Conservation (phyloP, 2,329 filamentous ascomycete genomes). For the Diplodia mutila region DNA sequence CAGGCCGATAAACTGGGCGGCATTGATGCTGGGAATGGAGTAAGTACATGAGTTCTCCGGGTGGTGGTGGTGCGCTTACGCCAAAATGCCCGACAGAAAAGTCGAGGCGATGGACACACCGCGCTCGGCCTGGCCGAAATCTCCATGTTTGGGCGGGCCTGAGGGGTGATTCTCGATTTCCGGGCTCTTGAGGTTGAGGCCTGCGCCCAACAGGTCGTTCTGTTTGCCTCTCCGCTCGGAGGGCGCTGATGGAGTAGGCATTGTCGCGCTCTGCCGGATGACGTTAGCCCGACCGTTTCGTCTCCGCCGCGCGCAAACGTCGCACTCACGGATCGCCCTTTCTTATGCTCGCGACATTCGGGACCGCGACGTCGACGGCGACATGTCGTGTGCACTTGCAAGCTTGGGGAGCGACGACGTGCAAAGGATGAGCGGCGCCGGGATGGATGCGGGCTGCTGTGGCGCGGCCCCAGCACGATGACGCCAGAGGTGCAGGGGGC, state of each 20-base stretch:
- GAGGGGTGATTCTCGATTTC: conserved; percentile 48
- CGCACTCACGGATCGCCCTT: not conserved
- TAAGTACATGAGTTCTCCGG: not conserved
- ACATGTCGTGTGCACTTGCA: conserved; percentile 5
- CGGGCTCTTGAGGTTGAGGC: conserved; percentile 48
- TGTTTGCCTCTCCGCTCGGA: conserved; percentile 36
- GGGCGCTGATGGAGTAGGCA: conserved; percentile 25
- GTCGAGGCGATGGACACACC: conserved; percentile 56
- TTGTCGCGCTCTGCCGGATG: not conserved
- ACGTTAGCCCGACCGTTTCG: conserved; percentile 3
- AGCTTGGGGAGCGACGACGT: not conserved
- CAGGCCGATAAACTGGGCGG: conserved; percentile 75
- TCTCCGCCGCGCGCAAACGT: not conserved
- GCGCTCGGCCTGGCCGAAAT: conserved; percentile 53
- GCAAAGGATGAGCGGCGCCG: not conserved
- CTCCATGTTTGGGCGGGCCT: conserved; percentile 51
- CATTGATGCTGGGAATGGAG: conserved; percentile 49
- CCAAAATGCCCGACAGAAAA: conserved; percentile 54
- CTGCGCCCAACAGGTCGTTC: conserved; percentile 47
- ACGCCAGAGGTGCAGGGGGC: conserved; percentile 15
- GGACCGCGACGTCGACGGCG: not conserved
- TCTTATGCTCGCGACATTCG: not conserved
- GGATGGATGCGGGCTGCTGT: conserved; percentile 3
- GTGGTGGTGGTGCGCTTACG: conserved; percentile 37
- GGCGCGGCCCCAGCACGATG: conserved; percentile 23